Evolutionary conservation across 2,329 filamentous ascomycete species (phyloP), one percentile per base, ranked within the genome.

Genomic region (Gliomastix tumulicola): DNA sequence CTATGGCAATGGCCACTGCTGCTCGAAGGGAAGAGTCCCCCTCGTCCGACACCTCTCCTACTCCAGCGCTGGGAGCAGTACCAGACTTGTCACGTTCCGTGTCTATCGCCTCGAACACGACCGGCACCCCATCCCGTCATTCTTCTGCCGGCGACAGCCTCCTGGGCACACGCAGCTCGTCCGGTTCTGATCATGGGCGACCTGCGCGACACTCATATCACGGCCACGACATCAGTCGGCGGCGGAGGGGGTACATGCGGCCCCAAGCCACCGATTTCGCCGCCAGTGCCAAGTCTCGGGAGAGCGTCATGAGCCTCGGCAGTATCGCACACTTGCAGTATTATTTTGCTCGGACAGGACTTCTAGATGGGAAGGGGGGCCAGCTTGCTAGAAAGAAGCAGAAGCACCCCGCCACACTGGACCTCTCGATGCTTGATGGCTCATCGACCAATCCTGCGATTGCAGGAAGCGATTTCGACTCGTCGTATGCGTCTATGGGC

Each of bases 291-390:
- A 81, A 80, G 54, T 88, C 88, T 35, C 76, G 92, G 44, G 90
- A 98, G 59, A 96, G 89, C 55, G 92, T 98, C 46, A 83, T 97
- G 77, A 95, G 88, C 54, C 65, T 98, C 43, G 92, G 92, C 37
- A 96, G 89, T 60, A 98, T 98, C 50, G 88, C 89, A 38, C 92
- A 98, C 65, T 69, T 98, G 53, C 92, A 98, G 61, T 95, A 97
- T 64, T 98, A 97, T 63, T 98, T 98, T 65, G 90, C 92, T 23
- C 75, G 92, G 41, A 98, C 92, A 1, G 92, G 92, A 6, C 65
- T 98, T 44, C 66, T 98, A 35, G 92, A 98, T 54, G 88, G 90
- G 39, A 96, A 96, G 57, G 90, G 89, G 23, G 92, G 79, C 37
- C 84, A 94, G 57, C 66, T 94, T 41, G 82, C 85, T 17, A 84